Conservation (phyloP, 805 yeast species). For the Metschnikowia vanudenii region DNA sequence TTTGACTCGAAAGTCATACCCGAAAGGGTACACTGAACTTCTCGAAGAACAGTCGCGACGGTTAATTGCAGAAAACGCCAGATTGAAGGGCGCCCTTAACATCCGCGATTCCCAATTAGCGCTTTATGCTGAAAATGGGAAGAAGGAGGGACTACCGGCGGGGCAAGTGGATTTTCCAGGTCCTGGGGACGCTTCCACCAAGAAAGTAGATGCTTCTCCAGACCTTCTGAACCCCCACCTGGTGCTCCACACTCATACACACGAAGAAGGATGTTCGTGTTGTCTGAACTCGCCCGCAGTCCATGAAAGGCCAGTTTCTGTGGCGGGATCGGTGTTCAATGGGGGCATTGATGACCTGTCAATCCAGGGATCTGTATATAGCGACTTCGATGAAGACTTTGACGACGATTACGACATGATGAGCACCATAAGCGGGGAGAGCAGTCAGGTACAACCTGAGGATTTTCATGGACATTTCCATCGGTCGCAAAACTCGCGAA, state of each 20-base stretch:
- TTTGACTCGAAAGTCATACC: slow-evolving; percentile 81
- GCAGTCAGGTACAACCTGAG: slow-evolving; percentile 10
- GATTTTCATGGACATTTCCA: neutral
- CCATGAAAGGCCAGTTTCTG: slow-evolving; percentile 63
- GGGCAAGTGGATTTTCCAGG: neutral
- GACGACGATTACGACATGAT: slow-evolving; percentile 22
- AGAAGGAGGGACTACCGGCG: neutral
- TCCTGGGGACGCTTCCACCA: neutral
- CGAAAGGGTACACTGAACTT: slow-evolving; percentile 89
- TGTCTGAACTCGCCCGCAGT: slow-evolving; percentile 52
- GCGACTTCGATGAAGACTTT: slow-evolving; percentile 38
- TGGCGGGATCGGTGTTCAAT: slow-evolving; percentile 57
- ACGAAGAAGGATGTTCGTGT: slow-evolving; percentile 50
- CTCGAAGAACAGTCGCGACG: slow-evolving; percentile 86
- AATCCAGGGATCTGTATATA: slow-evolving; percentile 37
- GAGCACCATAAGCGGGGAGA: slow-evolving; percentile 31
- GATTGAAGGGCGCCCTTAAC: slow-evolving; percentile 61
- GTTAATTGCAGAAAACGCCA: slow-evolving; percentile 75
- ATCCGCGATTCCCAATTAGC: slow-evolving; percentile 64
- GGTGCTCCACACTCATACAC: slow-evolving; percentile 12
- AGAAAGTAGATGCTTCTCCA: neutral
- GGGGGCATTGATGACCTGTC: slow-evolving; percentile 32
- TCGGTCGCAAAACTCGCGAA: neutral
- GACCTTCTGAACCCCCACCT: slow-evolving; percentile 1
- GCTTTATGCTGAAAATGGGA: slow-evolving; percentile 12